A percentile compares a stretch with the other conserved stretches of the same genome.
These are phyloP conservation scores for Syzygium malaccense DNA, from an alignment of 441 rosid species.

Conservation along the genomic window DNA sequence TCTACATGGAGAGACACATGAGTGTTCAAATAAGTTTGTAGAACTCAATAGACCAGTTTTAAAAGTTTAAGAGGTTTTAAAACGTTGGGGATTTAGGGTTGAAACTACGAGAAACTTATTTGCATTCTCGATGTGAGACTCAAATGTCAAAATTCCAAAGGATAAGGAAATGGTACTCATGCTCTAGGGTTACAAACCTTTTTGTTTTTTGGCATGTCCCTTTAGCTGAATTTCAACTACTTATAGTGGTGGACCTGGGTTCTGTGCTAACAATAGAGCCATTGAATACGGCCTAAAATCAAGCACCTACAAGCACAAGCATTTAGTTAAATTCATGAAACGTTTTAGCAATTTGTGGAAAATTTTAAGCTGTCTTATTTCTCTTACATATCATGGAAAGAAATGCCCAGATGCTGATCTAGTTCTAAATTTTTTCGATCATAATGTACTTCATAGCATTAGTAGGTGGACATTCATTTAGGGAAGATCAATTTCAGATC, in stretches of 20 bases:
- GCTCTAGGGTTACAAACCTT: background rate
- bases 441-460: background rate
- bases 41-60: background rate
- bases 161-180: background rate
- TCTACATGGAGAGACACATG: background rate
- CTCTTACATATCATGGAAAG: background rate
- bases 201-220: background rate
- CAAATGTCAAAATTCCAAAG: background rate
- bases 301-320: background rate
- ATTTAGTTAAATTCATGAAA: background rate
- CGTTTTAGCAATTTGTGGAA: background rate
- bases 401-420: background rate
- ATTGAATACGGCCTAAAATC: background rate
- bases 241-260: background rate
- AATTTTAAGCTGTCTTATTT: background rate
- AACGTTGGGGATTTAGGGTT: background rate
- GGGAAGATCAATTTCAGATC: rapidly evolving
- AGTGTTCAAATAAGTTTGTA: background rate
- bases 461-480: background rate
- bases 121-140: background rate
- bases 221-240: background rate
- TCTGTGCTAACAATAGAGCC: background rate
- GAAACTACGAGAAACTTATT: background rate
- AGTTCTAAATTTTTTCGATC: background rate
- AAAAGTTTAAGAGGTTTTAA: background rate